A percentile compares a stretch with the other conserved stretches of the same genome.
Conservation (phyloP, 108 stramenopile genomes). For the Aurantiochytrium sp. region DNA sequence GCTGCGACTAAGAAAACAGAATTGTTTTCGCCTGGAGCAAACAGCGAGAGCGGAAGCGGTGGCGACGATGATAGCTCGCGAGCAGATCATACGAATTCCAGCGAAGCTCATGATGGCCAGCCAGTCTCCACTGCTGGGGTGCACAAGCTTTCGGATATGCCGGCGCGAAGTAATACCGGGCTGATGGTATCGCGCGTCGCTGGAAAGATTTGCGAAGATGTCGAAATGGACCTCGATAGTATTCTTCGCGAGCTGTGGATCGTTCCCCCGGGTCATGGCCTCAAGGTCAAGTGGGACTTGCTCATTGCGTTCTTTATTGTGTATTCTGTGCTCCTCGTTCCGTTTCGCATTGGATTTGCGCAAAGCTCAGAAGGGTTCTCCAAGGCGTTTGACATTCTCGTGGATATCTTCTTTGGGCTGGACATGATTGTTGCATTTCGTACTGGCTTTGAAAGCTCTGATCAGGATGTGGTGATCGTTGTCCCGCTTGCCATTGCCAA, state of each 20-base stretch:
- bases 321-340: slow-evolving; percentile 33
- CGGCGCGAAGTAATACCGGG: neutral
- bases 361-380: neutral
- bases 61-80: too few relatives aligned
- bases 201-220: neutral
- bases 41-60: too few relatives aligned
- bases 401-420: slow-evolving; percentile 30
- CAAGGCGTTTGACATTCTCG: slow-evolving; percentile 23
- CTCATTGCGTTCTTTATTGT: slow-evolving; percentile 33
- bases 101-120: too few relatives aligned
- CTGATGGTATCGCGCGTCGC: neutral
- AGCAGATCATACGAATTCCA: too few relatives aligned
- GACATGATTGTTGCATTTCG: slow-evolving; percentile 43
- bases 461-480: slow-evolving; percentile 25
- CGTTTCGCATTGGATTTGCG: slow-evolving; percentile 40
- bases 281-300: slow-evolving; percentile 34
- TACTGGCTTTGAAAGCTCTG: slow-evolving; percentile 28
- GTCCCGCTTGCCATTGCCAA: slow-evolving; percentile 21
- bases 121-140: too few relatives aligned
- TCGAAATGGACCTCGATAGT: neutral
- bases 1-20: too few relatives aligned
- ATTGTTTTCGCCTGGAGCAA: too few relatives aligned
- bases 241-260: neutral
- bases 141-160: too few relatives aligned
- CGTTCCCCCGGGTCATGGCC: neutral